phyloP scores from a whole-genome alignment of 2,329 filamentous ascomycete species.

The Diatrype stigma region DNA sequence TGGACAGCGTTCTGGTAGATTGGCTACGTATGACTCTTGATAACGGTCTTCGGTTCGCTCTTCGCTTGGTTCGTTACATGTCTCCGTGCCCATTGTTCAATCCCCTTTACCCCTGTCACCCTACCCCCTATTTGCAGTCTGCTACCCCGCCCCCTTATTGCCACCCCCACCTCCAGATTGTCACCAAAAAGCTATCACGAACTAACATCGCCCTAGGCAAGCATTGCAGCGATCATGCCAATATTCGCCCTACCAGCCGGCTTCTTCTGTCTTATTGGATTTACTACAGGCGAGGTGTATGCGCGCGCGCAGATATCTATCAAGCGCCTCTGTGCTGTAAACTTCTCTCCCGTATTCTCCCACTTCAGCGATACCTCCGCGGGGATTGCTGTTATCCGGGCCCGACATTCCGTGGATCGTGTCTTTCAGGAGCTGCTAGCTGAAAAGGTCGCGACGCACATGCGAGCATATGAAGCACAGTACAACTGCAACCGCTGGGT shows the following conservation, averaged over 20 bases:
- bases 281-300: slow-evolving; percentile 46
- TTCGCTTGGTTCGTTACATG: slow-evolving; percentile 30
- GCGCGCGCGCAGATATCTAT: slow-evolving; percentile 35
- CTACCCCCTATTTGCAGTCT: too few relatives aligned
- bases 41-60: slow-evolving; percentile 36
- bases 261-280: slow-evolving; percentile 40
- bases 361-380: slow-evolving; percentile 26
- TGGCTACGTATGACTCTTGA: slow-evolving; percentile 38
- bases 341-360: slow-evolving; percentile 28
- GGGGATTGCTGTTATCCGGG: slow-evolving; percentile 27
- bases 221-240: slow-evolving; percentile 48
- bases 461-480: slow-evolving; percentile 27
- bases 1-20: slow-evolving; percentile 43
- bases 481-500: slow-evolving; percentile 18
- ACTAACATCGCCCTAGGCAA: slow-evolving; percentile 17
- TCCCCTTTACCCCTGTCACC: too few relatives aligned
- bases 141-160: too few relatives aligned
- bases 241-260: slow-evolving; percentile 45
- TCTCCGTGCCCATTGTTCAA: too few relatives aligned
- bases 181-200: too few relatives aligned
- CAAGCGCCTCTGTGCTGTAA: slow-evolving; percentile 24
- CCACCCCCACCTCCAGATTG: too few relatives aligned
- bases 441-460: slow-evolving; percentile 24
- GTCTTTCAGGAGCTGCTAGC: slow-evolving; percentile 26
- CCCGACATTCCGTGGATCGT: slow-evolving; percentile 18